These are phyloP conservation scores for Persicaria tinctoria DNA, from an alignment of 148 eudicot genomes.

Conservation along the genomic window DNA sequence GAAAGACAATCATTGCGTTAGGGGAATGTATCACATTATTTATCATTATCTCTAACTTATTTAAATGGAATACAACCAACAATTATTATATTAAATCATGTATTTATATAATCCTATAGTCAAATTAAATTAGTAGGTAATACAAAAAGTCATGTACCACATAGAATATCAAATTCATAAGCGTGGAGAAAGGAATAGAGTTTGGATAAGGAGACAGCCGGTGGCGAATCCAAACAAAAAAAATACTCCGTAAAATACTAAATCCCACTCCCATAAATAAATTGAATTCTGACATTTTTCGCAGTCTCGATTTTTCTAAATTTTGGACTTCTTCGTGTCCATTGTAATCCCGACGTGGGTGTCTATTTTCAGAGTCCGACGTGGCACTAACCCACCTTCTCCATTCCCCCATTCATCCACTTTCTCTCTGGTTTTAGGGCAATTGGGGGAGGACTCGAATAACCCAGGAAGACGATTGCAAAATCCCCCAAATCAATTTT, in stretches of 20 bases:
- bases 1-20: background rate
- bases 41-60: background rate
- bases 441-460: background rate
- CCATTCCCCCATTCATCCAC: background rate
- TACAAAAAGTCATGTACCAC: background rate
- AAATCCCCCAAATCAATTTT: background rate
- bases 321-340: background rate
- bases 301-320: background rate
- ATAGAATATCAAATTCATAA: background rate
- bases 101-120: background rate
- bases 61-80: background rate
- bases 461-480: background rate
- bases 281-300: background rate
- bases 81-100: background rate
- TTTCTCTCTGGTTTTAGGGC: background rate
- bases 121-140: background rate
- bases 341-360: background rate
- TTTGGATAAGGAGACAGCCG: background rate
- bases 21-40: background rate
- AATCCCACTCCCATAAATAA: background rate
- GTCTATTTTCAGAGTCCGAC: constrained; percentile 1
- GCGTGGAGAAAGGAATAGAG: background rate
- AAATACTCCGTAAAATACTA: no score
- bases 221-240: background rate
- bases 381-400: background rate